These are phyloP conservation scores for Thalassiosira profunda DNA, from an alignment of 108 stramenopile genomes.

Conservation along the genomic window DNA sequence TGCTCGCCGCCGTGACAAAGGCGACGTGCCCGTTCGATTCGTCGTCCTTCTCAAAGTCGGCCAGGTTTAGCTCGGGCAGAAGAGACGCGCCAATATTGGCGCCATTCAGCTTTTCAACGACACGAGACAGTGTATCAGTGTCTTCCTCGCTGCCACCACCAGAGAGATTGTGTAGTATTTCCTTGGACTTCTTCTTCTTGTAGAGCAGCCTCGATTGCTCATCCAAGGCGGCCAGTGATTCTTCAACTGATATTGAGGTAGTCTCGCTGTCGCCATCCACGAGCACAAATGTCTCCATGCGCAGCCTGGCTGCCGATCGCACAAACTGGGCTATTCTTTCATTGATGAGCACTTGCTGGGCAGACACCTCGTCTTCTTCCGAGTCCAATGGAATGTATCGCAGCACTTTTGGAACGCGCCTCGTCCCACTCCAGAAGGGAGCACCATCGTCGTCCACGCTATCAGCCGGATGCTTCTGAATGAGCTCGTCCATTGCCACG, in stretches of 20 bases:
- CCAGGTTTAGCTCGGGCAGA: conserved; percentile 45
- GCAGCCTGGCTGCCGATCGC: conserved; percentile 65
- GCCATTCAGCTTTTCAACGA: conserved; percentile 45
- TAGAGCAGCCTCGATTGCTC: conserved; percentile 43
- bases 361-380: conserved; percentile 46
- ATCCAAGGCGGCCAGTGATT: conserved; percentile 37
- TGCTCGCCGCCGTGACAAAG: conserved; percentile 94
- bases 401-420: conserved; percentile 67
- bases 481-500: conserved; percentile 59
- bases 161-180: conserved; percentile 23
- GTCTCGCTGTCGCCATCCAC: conserved; percentile 1
- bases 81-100: conserved; percentile 48
- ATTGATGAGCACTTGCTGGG: conserved; percentile 66
- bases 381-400: conserved; percentile 39
- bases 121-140: conserved; percentile 8
- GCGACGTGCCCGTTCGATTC: conserved; percentile 95
- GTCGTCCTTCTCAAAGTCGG: conserved; percentile 97
- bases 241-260: conserved; percentile 36
- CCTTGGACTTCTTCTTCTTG: conserved; percentile 24
- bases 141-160: conserved; percentile 15
- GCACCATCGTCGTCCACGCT: conserved; percentile 95
- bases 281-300: conserved; percentile 64
- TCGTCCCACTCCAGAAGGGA: conserved; percentile 93
- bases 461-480: conserved; percentile 88
- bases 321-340: conserved; percentile 84